These are phyloP conservation scores for Favolaschia claudopus DNA, from an alignment of 768 basidiomycete genomes.

Conservation along the genomic window DNA sequence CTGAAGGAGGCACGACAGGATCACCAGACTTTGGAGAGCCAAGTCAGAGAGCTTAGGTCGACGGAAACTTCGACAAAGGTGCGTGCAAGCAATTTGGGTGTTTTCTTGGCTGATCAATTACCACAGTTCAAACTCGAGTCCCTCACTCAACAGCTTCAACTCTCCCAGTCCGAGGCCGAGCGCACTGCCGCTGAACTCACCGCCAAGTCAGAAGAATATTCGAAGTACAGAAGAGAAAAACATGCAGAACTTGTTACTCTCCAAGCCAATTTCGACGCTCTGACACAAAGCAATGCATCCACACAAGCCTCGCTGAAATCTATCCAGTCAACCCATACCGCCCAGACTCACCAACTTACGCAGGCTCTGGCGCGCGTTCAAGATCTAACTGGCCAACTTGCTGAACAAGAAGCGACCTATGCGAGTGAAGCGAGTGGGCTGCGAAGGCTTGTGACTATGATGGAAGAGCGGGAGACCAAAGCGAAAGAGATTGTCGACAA, in stretches of 20 bases:
- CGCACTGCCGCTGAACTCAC: constrained; percentile 74
- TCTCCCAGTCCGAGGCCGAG: constrained; percentile 79
- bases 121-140: constrained; percentile 86
- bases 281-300: constrained; percentile 71
- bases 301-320: constrained; percentile 74
- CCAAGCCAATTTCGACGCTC: constrained; percentile 78
- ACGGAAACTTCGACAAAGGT: constrained; percentile 82
- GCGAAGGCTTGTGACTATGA: constrained; percentile 78
- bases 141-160: constrained; percentile 79
- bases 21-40: constrained; percentile 69
- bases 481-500: constrained; percentile 82
- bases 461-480: constrained; percentile 89
- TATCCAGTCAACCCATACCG: constrained; percentile 73
- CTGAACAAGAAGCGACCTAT: constrained; percentile 86
- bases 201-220: constrained; percentile 81
- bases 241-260: constrained; percentile 79
- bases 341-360: constrained; percentile 78
- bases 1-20: constrained; percentile 82
- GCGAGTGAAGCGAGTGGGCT: constrained; percentile 78
- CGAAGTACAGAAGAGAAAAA: constrained; percentile 82
- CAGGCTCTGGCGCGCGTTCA: constrained; percentile 80
- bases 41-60: constrained; percentile 76
- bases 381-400: constrained; percentile 77
- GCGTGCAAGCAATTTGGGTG: constrained; percentile 19
- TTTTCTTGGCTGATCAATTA: not conserved